These are phyloP conservation scores for Thuidium tamariscinum DNA, from an alignment of 225 moss, liverwort and hornwort species.

Conservation along the genomic window DNA sequence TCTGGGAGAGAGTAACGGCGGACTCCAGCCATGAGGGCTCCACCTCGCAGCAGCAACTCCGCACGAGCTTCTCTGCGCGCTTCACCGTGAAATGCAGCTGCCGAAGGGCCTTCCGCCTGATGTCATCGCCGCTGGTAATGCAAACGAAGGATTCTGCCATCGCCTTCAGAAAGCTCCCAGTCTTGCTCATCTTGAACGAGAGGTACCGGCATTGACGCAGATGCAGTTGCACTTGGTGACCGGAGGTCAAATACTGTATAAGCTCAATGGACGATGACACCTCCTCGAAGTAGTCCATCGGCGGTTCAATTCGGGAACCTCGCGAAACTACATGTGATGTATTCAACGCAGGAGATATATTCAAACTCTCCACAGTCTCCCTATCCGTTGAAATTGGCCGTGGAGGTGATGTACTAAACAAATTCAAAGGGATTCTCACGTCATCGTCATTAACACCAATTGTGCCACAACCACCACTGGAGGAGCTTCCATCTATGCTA, in stretches of 20 bases:
- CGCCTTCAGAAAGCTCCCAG: fast-evolving
- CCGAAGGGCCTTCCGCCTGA: conserved; percentile 1
- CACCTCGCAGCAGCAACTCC: conserved; percentile 6
- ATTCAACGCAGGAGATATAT: no score
- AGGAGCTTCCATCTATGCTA: not conserved
- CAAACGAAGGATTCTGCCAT: not conserved
- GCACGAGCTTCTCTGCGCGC: conserved; percentile 24
- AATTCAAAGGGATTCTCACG: no score
- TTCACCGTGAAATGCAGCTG: conserved; percentile 9
- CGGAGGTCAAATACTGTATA: not conserved
- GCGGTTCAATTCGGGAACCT: no score
- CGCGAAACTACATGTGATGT: no score
- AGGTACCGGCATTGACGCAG: not conserved
- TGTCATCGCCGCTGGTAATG: not conserved
- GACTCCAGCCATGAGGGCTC: not conserved
- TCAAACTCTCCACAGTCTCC: no score
- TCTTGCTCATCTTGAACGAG: not conserved
- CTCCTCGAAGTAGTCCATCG: not conserved
- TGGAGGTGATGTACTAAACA: no score
- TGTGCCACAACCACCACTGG: no score
- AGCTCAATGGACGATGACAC: not conserved
- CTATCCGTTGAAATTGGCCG: no score
- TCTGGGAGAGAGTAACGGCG: not conserved
- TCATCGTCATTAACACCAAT: no score
- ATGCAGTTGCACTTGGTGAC: not conserved